Base-by-base conservation (phyloP, 257 asterid species). In the Solanum pinnatisectum region DNA sequence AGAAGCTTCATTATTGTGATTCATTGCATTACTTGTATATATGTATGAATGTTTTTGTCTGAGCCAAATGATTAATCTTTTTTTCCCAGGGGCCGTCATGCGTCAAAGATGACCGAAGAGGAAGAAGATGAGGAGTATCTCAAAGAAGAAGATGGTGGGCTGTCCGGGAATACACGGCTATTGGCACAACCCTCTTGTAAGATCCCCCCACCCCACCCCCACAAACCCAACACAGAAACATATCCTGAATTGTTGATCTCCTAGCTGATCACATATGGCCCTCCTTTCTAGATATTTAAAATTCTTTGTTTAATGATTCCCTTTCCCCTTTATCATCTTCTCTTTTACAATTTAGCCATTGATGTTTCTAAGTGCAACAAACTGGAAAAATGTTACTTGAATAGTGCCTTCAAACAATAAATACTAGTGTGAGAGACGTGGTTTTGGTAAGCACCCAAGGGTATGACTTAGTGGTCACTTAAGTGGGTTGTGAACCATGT, bases 61-160 rank as follows among this genome's bases (percentile, higher is more conserved):
- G 5, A 65, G 42, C 35, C 65, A n/a, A 85, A 85, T 88, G 83
- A 84, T 49, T 18, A 5, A 32, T 30, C 42, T 88, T 88, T 88
- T 88, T 88, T 90, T 87, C 15, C 27, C 59, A 97, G 99, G 92
- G 99, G 99, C 67, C 99, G 99, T 89, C 99, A 97, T 92, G 98
- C 98, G 56, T 97, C 99, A 5, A 97, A 97, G 94, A 33, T 95
- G 84, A 97, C 99, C 84, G 99, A 97, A 93, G 98, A 97, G 93
- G 99, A 97, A 93, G 99, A 97, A 92, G 99, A 97, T 87, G 98
- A 95, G 83, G 99, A 94, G 90, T 97, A 92, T 88, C 97, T 97
- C 88, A 97, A 97, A 91, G 99, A 96, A 90, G 99, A 94, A 90
- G 99, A 96, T 88, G 93, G 87, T 82, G 93, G 93, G 37, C 89